Evolutionary conservation across 139 green algal genomes (phyloP), one percentile per base, ranked within the genome.

Genomic region (Chlamydomonas asymmetrica): DNA sequence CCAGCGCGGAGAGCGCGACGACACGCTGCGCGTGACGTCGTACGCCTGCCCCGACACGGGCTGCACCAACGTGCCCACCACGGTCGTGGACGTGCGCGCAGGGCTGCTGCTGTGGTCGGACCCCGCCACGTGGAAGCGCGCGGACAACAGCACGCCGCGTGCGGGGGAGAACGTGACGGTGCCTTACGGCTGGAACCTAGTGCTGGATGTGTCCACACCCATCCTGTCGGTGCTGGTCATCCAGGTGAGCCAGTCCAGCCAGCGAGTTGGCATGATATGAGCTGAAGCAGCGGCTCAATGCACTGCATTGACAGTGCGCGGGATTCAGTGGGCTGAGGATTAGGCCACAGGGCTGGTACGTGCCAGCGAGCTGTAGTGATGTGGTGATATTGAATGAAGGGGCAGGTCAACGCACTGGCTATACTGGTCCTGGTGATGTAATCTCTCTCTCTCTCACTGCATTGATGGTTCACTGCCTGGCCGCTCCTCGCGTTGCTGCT

Each of bases 81-180:
- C 8, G 5, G n/a, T 66, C 1, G 66, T 81, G 48, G 65, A 71
- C 68, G n/a, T 75, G n/a, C 72, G 76, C 31, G 61, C 74, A n/a
- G 72, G 66, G 32, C 64, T 62, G 16, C 72, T 86, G 32, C 57
- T 76, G 32, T 84, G 78, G 78, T 84, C 78, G 2, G 40, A 84
- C 59, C 16, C 32, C 32, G 25, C 23, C 60, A 80, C 78, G 27
- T 84, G 78, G 79, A 20, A 5, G 18, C 43, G 25, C 29, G 59
- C 66, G 56, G 67, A 73, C 74, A 69, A 23, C 16, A 43, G 57
- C 72, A 84, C 73, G 38, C 80, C 80, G 1, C 3, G 4, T 1
- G 25, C 50, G 0, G 79, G 72, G 31, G 35, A 32, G 7, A 73
- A 80, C 65, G 60, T 80, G 7, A 80, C 62, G 25, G 59, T 80